Percentiles rank a stretch among this genome's conserved stretches.
Conservation (phyloP, 2,329 filamentous ascomycete genomes). For the Xylaria sp. region DNA sequence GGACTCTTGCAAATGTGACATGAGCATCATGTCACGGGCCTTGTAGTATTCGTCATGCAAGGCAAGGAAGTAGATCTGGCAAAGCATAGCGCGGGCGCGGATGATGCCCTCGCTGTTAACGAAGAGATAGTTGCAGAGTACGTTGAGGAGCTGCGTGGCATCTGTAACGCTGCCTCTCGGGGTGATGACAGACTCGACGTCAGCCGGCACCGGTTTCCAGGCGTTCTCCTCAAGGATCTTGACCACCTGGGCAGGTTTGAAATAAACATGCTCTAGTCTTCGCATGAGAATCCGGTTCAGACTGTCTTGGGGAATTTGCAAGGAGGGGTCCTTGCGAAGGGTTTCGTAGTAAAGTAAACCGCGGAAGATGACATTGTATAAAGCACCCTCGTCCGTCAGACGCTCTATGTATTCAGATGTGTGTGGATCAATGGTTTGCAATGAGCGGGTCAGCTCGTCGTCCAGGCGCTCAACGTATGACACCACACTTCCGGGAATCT, state of each 20-base stretch:
- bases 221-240: conserved; percentile 92
- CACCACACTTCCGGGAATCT: conserved; percentile 90
- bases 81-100: conserved; percentile 94
- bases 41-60: conserved; percentile 98
- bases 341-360: conserved; percentile 87
- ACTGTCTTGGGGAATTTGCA: conserved; percentile 81
- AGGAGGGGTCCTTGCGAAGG: conserved; percentile 70
- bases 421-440: conserved; percentile 97
- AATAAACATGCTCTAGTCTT: conserved; percentile 95
- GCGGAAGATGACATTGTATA: conserved; percentile 93
- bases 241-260: conserved; percentile 95
- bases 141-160: conserved; percentile 77
- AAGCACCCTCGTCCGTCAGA: conserved; percentile 83
- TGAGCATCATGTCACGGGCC: conserved; percentile 98
- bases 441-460: conserved; percentile 94
- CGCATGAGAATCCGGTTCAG: conserved; percentile 93
- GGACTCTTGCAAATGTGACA: conserved; percentile 98
- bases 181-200: conserved; percentile 79
- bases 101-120: conserved; percentile 94
- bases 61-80: conserved; percentile 97
- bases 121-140: conserved; percentile 95
- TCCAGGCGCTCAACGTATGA: conserved; percentile 95
- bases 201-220: conserved; percentile 78
- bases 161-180: conserved; percentile 72
- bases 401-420: conserved; percentile 98